Percentiles rank a stretch among this genome's conserved stretches.
phyloP scores from a whole-genome alignment of 257 asterid genomes.

The Schizonepeta tenuifolia region DNA sequence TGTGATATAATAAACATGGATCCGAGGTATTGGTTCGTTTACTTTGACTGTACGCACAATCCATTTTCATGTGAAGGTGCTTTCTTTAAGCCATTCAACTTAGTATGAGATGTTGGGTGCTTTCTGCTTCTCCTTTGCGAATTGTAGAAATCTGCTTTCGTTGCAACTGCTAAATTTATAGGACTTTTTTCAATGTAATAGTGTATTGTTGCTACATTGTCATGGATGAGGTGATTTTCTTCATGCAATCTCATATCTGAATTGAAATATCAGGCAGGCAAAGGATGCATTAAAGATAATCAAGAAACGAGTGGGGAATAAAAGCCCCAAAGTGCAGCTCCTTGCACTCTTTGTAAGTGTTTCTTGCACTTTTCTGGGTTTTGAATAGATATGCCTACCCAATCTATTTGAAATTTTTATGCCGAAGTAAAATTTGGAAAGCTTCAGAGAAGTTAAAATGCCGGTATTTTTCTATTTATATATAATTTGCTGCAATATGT shows the following conservation, averaged over 20 bases:
- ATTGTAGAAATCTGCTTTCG: background rate
- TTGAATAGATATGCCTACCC: background rate
- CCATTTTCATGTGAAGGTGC: background rate
- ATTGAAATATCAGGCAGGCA: conserved; percentile 63
- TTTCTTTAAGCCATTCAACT: background rate
- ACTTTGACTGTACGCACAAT: background rate
- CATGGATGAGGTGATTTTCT: conserved; percentile 4
- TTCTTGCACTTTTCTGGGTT: background rate
- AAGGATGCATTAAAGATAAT: conserved; percentile 89
- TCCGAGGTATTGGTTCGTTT: conserved; percentile 48
- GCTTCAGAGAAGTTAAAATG: background rate
- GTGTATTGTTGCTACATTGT: background rate
- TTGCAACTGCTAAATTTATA: background rate
- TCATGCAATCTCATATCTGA: conserved; percentile 5
- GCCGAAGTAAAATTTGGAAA: background rate
- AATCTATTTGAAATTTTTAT: background rate
- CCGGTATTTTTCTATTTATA: background rate
- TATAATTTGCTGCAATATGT: background rate
- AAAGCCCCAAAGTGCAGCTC: conserved; percentile 74
- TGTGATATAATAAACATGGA: conserved; percentile 50
- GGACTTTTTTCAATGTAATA: background rate
- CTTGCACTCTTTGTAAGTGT: conserved; percentile 36
- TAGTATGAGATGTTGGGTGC: background rate
- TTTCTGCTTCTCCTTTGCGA: background rate
- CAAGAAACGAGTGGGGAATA: conserved; percentile 80